Base-by-base conservation (phyloP, 2,329 filamentous ascomycete genomes). In the Aschersonia sp. region DNA sequence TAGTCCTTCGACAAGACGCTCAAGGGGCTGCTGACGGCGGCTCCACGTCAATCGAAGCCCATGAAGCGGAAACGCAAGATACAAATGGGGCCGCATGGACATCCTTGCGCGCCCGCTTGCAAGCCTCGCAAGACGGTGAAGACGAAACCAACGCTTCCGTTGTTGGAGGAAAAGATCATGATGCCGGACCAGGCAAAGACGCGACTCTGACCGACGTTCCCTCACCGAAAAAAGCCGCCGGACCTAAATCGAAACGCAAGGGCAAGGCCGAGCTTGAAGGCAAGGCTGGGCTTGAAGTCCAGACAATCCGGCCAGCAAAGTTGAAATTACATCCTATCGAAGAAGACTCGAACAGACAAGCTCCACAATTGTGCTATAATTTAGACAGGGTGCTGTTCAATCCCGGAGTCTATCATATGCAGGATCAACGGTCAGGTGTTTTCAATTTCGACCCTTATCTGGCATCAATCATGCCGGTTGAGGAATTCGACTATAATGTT, bases 371-470 rank as follows among this genome's bases (percentile, higher is more conserved):
- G 2, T 70, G 77, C 2, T 83, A 92, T 59, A 83, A 84, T 6
- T 71, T 95, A 32, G 87, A 94, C 51, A 76, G 88, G 48, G 90
- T 94, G n/a, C 69, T 98, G 3, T 98, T 98, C 73, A 98, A 95
- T 58, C 83, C 83, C 2, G 89, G 92, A 29, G 86, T 95, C 39
- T 95, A 95, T 62, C 82, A 87, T 45, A 75, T 98, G 46, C 89
- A 94, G 64, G 92, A 98, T 61, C 81, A 83, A 30, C 78, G 87
- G 49, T 88, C 90, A 40, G 76, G 81, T 14, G 87, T 97, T 6
- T 98, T 81, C 73, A 98, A 98, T 62, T 98, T 98, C 57, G 90
- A 98, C 59, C 92, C 94, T 0, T 95, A 95, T 58, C 74, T 98
- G 22, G 79, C 88, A 50, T 81, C 80, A 46, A 94, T 98, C 56